Evolutionary conservation across 2,329 filamentous ascomycete genomes (phyloP), one percentile per base, ranked within the genome.

Genomic region (Ceratocystis alfenasii): DNA sequence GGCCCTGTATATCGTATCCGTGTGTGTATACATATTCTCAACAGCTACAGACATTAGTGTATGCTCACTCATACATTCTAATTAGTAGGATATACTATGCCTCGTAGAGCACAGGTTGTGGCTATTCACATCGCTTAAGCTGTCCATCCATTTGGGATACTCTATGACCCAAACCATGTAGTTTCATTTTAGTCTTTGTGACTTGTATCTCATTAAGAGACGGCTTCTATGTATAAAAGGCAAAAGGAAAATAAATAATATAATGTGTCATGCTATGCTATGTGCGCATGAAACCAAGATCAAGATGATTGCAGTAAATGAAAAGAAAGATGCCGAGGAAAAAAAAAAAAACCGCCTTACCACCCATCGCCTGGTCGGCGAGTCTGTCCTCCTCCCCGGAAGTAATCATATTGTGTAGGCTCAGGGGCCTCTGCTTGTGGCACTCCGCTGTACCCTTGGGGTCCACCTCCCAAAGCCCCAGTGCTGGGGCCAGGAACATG

Each of bases 361-460:
- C 75, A 78, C 5, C 76, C 75, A 67, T 77, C 73, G 0, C 76
- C 76, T n/a, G 76, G 76, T 71, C 69, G 67, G 63, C 69, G 71
- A 46, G 70, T 66, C 63, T 41, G 36, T 4, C 71, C 63, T 22
- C 72, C 75, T 3, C 77, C 75, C 33, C 82, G 77, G 72, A 84
- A 84, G 69, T 84, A 84, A 71, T 84, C 82, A 69, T 84, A 84
- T 68, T 78, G 76, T 69, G 76, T 73, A 7, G 81, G 79, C 53
- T 82, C 79, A 22, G 77, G 73, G 7, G 76, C 74, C 65, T 84
- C 82, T 50, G 75, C 73, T 71, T 86, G 83, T 0, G 83, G 80
- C 65, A 87, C 72, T 30, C 80, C 79, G 15, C 82, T 84, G 71
- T 87, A 87, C 0, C 84, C 83, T 63, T 78, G 75, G 0, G 82